Evolutionary conservation across 2,329 filamentous ascomycete genomes (phyloP).

Genomic region (Fusarium sp.): DNA sequence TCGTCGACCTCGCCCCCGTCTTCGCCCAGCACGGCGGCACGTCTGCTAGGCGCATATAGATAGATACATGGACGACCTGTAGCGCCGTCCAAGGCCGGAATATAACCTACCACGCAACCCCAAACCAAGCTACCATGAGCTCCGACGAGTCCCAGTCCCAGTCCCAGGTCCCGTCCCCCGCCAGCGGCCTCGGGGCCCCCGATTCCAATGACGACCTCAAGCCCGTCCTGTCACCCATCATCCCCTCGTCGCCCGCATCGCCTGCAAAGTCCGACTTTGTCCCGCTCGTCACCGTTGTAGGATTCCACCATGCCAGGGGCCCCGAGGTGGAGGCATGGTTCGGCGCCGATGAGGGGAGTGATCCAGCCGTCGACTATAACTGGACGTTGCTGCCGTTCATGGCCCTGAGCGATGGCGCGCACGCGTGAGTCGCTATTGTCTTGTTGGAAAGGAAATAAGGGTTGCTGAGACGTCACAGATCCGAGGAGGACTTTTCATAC

Average conservation of each 20-base stretch:
- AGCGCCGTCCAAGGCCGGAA: slow-evolving; percentile 26
- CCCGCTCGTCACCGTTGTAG: slow-evolving; percentile 82
- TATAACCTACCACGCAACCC: slow-evolving; percentile 3
- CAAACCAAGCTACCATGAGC: slow-evolving; percentile 42
- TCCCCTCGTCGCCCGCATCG: slow-evolving; percentile 47
- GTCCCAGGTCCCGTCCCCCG: slow-evolving; percentile 20
- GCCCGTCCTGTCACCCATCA: slow-evolving; percentile 49
- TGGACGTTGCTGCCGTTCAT: slow-evolving; percentile 96
- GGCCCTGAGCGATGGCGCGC: slow-evolving; percentile 94
- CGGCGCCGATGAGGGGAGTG: slow-evolving; percentile 77
- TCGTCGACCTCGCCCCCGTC: not conserved
- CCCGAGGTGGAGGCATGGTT: slow-evolving; percentile 97
- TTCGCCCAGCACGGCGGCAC: slow-evolving; percentile 1
- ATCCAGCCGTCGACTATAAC: slow-evolving; percentile 86
- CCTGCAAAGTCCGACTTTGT: slow-evolving; percentile 59
- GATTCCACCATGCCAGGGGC: slow-evolving; percentile 86
- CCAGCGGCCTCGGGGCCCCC: slow-evolving; percentile 37
- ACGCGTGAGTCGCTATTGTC: slow-evolving; percentile 73
- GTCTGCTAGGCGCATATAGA: slow-evolving; percentile 19
- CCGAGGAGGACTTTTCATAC: slow-evolving; percentile 97
- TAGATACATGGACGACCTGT: slow-evolving; percentile 41
- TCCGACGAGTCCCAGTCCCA: slow-evolving; percentile 39
- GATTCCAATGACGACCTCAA: slow-evolving; percentile 42
- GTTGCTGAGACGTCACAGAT: slow-evolving; percentile 64
- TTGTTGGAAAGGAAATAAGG: not conserved